phyloP scores from a whole-genome alignment of 768 basidiomycete species.

The Kwoniella sp. region DNA sequence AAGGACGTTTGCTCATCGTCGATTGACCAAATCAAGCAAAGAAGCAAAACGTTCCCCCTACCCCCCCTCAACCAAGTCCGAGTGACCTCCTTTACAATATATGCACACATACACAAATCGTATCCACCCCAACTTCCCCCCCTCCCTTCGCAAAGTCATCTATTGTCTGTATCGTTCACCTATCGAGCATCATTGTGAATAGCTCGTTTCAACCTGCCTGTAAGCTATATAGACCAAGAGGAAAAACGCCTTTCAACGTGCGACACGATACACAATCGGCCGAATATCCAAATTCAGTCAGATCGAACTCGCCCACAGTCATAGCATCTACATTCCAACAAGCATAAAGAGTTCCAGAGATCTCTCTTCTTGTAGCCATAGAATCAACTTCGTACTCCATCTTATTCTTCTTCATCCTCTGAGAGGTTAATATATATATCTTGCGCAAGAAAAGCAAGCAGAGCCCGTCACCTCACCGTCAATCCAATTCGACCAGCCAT shows the following conservation, averaged over 20 bases:
- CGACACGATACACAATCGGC: background rate
- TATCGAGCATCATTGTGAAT: background rate
- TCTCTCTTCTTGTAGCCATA: background rate
- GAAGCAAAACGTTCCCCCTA: background rate
- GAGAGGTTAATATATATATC: background rate
- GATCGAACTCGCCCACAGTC: background rate
- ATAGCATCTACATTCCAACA: background rate
- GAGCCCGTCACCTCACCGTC: background rate
- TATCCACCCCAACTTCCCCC: background rate
- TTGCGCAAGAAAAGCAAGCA: background rate
- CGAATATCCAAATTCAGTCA: background rate
- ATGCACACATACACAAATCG: constrained; percentile 1
- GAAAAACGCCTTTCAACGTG: background rate
- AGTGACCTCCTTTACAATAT: background rate
- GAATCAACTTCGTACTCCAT: background rate
- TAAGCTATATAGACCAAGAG: background rate
- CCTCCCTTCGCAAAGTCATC: background rate
- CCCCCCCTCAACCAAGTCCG: background rate
- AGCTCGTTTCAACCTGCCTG: background rate
- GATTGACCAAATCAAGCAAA: background rate
- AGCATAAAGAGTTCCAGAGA: background rate
- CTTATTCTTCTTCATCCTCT: background rate
- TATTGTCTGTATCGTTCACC: background rate
- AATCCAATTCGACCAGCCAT: background rate
- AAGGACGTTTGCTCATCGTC: background rate